A percentile compares a stretch with the other conserved stretches of the same genome.
These are phyloP conservation scores for Basidiobolus heterosporus DNA, from an alignment of 371 early-diverging fungal genomes.

Conservation along the genomic window DNA sequence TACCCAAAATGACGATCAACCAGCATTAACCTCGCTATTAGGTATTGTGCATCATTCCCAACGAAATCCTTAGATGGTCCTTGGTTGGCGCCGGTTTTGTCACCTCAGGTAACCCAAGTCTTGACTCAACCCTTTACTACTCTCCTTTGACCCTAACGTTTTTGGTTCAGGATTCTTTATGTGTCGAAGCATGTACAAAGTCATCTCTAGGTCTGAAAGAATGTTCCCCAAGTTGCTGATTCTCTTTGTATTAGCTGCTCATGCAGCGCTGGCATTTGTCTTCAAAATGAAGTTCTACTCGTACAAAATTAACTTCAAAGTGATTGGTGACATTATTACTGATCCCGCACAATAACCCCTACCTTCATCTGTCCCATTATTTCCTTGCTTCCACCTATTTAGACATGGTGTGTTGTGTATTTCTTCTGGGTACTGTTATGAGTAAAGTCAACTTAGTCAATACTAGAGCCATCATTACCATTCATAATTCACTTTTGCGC, in stretches of 20 bases:
- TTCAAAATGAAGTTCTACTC: constrained; percentile 72
- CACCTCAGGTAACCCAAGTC: constrained; percentile 29
- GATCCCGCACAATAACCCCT: background rate
- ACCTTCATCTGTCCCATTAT: background rate
- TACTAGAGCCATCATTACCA: too few species aligned
- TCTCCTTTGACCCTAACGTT: background rate
- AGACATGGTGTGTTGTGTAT: too few species aligned
- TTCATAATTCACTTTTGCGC: too few species aligned
- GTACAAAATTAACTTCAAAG: constrained; percentile 6
- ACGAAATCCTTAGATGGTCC: constrained; percentile 42
- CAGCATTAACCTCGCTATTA: constrained; percentile 8
- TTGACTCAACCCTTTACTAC: too few species aligned
- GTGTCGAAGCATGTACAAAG: constrained; percentile 37
- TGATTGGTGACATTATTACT: too few species aligned
- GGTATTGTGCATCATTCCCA: constrained; percentile 49
- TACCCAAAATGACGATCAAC: background rate
- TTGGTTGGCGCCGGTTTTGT: constrained; percentile 39
- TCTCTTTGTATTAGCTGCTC: constrained; percentile 39
- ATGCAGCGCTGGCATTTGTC: constrained; percentile 52
- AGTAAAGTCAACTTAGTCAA: too few species aligned
- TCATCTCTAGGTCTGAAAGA: constrained; percentile 38
- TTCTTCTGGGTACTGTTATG: too few species aligned
- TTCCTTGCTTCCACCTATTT: too few species aligned
- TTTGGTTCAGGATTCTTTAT: constrained; percentile 19
- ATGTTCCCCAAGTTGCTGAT: constrained; percentile 50